These are phyloP conservation scores for Angomonas ambiguus DNA, from an alignment of 208 protist species.

Conservation along the genomic window DNA sequence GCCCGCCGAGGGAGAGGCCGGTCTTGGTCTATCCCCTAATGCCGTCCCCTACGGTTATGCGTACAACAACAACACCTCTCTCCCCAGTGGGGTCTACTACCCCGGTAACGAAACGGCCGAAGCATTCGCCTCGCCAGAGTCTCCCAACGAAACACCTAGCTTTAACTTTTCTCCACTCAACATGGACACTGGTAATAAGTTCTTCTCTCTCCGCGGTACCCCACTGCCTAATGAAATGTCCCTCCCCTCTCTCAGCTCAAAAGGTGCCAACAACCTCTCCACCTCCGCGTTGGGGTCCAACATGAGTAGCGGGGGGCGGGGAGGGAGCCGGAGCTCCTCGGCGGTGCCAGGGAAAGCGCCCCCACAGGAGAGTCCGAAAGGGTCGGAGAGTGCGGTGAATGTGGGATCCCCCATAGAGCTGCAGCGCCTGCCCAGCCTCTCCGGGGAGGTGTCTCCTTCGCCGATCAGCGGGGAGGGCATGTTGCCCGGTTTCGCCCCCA, in stretches of 20 bases:
- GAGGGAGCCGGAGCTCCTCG: not conserved
- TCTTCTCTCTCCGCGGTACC: not conserved
- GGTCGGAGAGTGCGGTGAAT: not conserved
- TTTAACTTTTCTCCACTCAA: not conserved
- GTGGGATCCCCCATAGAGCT: not conserved
- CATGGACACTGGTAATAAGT: not conserved
- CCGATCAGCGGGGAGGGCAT: not conserved
- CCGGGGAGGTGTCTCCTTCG: not conserved
- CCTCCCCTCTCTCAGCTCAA: not conserved
- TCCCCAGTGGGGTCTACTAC: conserved; percentile 8
- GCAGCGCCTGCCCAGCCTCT: not conserved
- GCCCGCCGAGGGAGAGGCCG: too few species aligned
- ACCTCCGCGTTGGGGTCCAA: not conserved
- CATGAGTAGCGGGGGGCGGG: not conserved
- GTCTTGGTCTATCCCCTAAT: too few species aligned
- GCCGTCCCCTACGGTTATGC: not conserved
- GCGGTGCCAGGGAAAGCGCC: too few species aligned
- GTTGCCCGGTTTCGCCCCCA: not conserved
- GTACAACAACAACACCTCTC: conserved; percentile 3
- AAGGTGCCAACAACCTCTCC: not conserved
- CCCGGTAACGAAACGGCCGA: not conserved
- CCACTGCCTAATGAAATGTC: not conserved
- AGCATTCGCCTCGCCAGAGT: not conserved
- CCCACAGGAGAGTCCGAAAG: not conserved
- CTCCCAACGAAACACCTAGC: not conserved